Percentiles rank a stretch among this genome's conserved stretches.
Conservation (phyloP, 495 filamentous ascomycete genomes). For the Cairneyella variabilis region DNA sequence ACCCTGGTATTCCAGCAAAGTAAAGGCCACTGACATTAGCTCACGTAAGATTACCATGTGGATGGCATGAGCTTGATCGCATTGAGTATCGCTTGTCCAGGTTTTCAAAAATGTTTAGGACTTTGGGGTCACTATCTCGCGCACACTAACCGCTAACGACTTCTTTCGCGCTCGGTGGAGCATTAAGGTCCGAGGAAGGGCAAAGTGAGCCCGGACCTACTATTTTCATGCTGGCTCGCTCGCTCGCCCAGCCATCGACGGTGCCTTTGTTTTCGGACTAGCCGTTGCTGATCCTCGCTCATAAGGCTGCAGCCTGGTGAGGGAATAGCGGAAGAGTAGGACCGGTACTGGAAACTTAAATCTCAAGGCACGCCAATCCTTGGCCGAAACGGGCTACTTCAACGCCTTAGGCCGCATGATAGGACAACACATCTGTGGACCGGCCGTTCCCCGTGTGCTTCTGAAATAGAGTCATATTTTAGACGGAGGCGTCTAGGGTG, state of each 20-base stretch:
- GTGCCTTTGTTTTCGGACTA: neutral
- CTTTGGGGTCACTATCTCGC: no score
- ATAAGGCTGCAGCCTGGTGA: neutral
- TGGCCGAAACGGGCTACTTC: neutral
- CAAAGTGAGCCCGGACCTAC: neutral
- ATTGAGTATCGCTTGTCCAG: neutral
- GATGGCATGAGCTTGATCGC: neutral
- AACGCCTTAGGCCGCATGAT: neutral
- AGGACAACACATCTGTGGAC: neutral
- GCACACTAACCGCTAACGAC: no score
- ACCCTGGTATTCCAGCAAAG: constrained; percentile 2
- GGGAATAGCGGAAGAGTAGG: neutral
- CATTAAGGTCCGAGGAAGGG: no score
- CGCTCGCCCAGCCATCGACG: neutral
- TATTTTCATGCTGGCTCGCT: neutral
- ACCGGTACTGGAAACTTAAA: neutral
- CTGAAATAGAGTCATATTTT: constrained; percentile 9
- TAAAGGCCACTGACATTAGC: no score
- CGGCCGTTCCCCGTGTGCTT: neutral
- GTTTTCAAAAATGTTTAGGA: neutral
- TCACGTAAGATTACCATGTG: no score
- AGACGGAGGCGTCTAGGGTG: neutral
- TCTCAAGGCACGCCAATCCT: neutral
- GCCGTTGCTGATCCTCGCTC: neutral
- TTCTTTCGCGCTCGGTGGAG: no score